A percentile compares a stretch with the other conserved stretches of the same genome.
phyloP scores from a whole-genome alignment of 2,329 filamentous ascomycete species.

The Aspergillus fumigatiaffinis region DNA sequence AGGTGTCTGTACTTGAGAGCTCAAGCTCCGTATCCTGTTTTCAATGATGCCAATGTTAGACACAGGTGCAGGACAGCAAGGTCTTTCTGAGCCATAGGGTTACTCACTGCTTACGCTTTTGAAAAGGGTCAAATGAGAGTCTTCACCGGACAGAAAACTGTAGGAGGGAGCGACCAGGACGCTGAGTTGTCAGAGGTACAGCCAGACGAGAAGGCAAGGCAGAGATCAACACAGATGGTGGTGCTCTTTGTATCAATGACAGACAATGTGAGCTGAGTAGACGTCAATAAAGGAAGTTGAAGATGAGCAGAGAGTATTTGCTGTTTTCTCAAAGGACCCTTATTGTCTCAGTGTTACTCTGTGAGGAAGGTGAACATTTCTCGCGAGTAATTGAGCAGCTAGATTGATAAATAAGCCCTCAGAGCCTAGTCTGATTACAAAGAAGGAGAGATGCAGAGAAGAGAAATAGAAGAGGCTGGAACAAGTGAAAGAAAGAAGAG shows the following conservation, averaged over 20 bases:
- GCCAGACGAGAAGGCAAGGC: neutral
- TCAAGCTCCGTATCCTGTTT: neutral
- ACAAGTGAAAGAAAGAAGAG: neutral
- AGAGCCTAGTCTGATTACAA: neutral
- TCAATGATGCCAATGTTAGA: neutral
- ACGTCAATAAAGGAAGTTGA: neutral
- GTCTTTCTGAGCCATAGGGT: neutral
- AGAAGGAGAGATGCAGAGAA: neutral
- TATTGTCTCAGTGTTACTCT: neutral
- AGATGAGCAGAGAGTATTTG: neutral
- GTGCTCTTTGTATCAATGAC: neutral
- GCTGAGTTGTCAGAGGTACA: neutral
- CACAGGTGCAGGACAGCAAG: neutral
- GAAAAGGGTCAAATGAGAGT: neutral
- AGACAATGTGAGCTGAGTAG: neutral
- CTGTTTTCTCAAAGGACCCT: neutral
- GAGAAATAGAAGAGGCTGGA: neutral
- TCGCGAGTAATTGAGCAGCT: neutral
- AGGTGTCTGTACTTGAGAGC: neutral
- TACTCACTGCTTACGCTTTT: neutral
- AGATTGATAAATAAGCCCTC: neutral
- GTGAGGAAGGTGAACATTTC: neutral
- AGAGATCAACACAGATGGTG: neutral
- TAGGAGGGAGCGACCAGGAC: neutral
- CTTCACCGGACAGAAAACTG: neutral